Conservation (phyloP, 2,329 filamentous ascomycete species). For the Fusarium phyllophilum region DNA sequence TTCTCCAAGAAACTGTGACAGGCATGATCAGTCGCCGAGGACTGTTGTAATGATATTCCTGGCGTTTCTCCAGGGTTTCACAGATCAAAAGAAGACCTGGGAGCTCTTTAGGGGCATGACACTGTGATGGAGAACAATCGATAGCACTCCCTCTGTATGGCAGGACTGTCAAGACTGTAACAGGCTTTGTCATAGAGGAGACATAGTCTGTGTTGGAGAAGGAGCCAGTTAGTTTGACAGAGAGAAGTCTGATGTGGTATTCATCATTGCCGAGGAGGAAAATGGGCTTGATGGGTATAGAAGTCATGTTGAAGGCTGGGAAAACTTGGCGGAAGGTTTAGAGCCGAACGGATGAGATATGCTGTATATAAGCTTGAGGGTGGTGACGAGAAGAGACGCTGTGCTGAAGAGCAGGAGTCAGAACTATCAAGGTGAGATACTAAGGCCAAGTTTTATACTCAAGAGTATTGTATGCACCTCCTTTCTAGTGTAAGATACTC, state of each 20-base stretch:
- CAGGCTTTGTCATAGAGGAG: not conserved
- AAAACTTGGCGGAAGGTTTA: fast-evolving
- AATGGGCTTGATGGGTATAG: not conserved
- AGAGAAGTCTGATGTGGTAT: not conserved
- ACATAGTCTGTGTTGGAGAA: not conserved
- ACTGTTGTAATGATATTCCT: not conserved
- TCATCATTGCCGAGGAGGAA: not conserved
- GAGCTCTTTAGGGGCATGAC: not conserved
- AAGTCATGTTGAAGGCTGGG: not conserved
- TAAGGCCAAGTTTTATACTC: not conserved
- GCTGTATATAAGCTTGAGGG: not conserved
- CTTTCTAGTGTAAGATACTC: not conserved
- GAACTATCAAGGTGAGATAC: not conserved
- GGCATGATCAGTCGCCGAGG: not conserved
- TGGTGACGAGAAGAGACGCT: not conserved
- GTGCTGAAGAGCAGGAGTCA: not conserved
- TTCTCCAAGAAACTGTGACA: not conserved
- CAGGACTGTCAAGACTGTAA: not conserved
- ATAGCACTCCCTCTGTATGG: not conserved
- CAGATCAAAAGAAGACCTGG: not conserved
- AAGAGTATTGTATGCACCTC: too few species aligned
- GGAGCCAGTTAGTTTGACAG: not conserved
- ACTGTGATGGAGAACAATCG: too few species aligned
- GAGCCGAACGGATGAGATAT: not conserved
- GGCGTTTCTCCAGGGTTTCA: not conserved